Base-by-base conservation (phyloP, 495 filamentous ascomycete genomes). In the Tricharina praecox region DNA sequence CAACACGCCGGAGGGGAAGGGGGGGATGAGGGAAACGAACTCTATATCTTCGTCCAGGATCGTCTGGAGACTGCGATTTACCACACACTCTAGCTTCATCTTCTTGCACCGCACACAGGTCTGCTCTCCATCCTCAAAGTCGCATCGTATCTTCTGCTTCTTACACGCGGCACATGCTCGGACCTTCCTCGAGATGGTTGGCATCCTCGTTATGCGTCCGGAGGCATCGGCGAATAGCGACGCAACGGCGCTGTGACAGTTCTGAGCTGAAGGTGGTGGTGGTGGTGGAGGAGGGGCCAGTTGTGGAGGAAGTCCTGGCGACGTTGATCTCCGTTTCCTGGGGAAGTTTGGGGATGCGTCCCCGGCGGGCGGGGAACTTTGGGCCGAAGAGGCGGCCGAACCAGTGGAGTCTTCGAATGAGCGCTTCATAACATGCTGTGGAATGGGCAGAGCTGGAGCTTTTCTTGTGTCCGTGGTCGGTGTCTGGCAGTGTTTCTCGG, bases 141-240 rank as follows among this genome's bases (percentile, higher is more conserved):
- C 63, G 48, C 64, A 66, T 34, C 58, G 52, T 34, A 66, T 64
- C 45, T 66, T 66, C 33, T 60, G 57, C 18, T 55, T 58, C 50
- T 66, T 62, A 41, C 64, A 66, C 39, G 63, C 63, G 2, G 61
- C 56, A 34, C 58, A 61, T 11, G 58, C 58, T 23, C 57, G 50
- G 8, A 61, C 58, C 23, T 61, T 61, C 1, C 58, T 50, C 15
- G 58, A 61, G 16, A 61, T 61, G 18, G 57, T 60, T 19, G 59
- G 54, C 15, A 58, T 62, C n/a, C 57, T 52, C 32, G 43, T 34
- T n/a, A 46, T 34, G 8, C 43, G 43, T 35, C 43, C 43, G 28
- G 25, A 23, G 8, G 43, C 43, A 18, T 46, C 43, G 8, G 43
- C 35, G 28, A 46, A 46, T 13, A 46, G 13, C 18, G 26, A 33